These are phyloP conservation scores for Beauveria rudraprayagi DNA, from an alignment of 2,329 filamentous ascomycete species.

Conservation along the genomic window DNA sequence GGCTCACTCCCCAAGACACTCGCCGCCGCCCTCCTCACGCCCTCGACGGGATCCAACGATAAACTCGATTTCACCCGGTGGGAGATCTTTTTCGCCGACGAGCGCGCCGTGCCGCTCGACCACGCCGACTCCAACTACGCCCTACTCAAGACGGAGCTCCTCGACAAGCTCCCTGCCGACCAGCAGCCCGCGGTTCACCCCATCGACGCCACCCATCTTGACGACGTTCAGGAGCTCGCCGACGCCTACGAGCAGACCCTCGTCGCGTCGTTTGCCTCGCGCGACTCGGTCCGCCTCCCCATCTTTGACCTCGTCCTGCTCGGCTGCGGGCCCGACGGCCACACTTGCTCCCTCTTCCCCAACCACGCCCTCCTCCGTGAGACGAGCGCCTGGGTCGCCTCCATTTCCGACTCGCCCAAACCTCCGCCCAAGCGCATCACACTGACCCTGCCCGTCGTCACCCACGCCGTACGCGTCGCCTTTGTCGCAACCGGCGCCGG, in stretches of 20 bases:
- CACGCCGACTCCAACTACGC: conserved; percentile 92
- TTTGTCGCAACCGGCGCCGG: conserved; percentile 85
- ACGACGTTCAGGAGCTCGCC: conserved; percentile 84
- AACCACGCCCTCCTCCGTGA: conserved; percentile 75
- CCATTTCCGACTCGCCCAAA: conserved; percentile 91
- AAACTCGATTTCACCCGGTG: conserved; percentile 73
- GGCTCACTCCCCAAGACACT: conserved; percentile 87
- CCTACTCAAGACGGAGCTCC: conserved; percentile 76
- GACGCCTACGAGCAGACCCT: conserved; percentile 88
- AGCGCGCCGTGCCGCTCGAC: conserved; percentile 86
- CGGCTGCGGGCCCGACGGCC: conserved; percentile 90
- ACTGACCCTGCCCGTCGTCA: conserved; percentile 82
- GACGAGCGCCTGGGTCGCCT: conserved; percentile 81
- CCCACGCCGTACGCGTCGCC: conserved; percentile 75
- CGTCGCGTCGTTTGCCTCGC: conserved; percentile 76
- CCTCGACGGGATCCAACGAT: conserved; percentile 45
- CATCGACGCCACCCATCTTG: conserved; percentile 57
- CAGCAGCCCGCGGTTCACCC: conserved; percentile 65
- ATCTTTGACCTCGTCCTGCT: conserved; percentile 92
- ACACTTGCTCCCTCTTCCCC: conserved; percentile 95
- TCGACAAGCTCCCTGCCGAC: conserved; percentile 74
- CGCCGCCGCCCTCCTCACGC: conserved; percentile 69
- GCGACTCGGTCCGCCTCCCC: conserved; percentile 89
- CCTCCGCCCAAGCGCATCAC: conserved; percentile 87
- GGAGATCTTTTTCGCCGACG: conserved; percentile 98